Evolutionary conservation across 257 asterid genomes (phyloP), one percentile per base, ranked within the genome.

Genomic region (Solanum neorickii): DNA sequence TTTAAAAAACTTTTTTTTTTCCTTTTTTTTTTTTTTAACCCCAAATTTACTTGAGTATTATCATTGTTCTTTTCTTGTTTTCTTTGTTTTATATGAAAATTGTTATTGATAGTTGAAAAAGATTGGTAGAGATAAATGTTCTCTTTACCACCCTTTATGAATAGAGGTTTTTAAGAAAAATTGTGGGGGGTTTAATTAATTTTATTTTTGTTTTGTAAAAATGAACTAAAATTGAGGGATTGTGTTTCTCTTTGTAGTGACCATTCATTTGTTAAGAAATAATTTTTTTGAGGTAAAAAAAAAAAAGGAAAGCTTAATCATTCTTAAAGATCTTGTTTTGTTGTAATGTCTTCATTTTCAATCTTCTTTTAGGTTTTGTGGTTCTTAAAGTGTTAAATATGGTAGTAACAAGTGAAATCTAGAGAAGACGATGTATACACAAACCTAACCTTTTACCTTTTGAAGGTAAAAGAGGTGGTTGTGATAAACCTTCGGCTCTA

Each of bases 1-100:
- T 27, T 9, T 0, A 0, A 0, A 0, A 13, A n/a, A 7, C 1
- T 7, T 44, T 46, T 15, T 8, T 78, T 47, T 29, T 8, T 3
- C 33, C 14, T 5, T 39, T 4, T 5, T 16, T 18, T 9, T 16
- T 18, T 5, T 29, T 29, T 25, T 5, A 6, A 18, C 9, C 39
- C 25, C 46, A 49, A 49, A 31, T 31, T 29, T 49, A 49, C 70
- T 82, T 0, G 46, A 47, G 85, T 31, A 20, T 11, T 82, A 82
- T 49, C 46, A 18, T 49, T 82, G 9, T 39, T 9, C 4, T 80
- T 8, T 80, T 80, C 68, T 29, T 80, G 69, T 20, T 82, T 49
- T 82, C 29, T 82, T 56, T 82, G 31, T 9, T 80, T 47, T 82
- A 82, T 82, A 82, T 6, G 31, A 1, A 49, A 82, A 29, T 77